Evolutionary conservation across 306 rosid species (phyloP).

Genomic region (Dalbergia oliveri): DNA sequence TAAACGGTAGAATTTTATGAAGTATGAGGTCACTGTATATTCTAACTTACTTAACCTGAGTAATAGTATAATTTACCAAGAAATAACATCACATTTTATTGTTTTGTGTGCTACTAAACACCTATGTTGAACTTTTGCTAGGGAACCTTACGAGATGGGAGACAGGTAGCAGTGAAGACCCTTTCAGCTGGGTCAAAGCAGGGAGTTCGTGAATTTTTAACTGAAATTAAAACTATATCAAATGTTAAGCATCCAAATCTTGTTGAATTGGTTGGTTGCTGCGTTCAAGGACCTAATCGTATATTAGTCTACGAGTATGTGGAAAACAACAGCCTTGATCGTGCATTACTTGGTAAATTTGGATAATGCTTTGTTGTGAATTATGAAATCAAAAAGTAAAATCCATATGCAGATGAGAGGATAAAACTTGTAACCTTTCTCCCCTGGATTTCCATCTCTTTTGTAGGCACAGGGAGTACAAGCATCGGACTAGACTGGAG

Average conservation of each 20-base stretch:
- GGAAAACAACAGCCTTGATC: conserved; percentile 93
- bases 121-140: conserved; percentile 53
- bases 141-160: conserved; percentile 79
- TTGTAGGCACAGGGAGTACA: conserved; percentile 59
- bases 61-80: background rate
- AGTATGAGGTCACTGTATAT: conserved; percentile 1
- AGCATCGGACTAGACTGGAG: conserved; percentile 74
- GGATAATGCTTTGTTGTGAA: conserved; percentile 29
- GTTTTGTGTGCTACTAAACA: conserved; percentile 38
- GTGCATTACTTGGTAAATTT: conserved; percentile 75
- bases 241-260: conserved; percentile 92
- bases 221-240: conserved; percentile 80
- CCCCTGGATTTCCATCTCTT: conserved; percentile 18
- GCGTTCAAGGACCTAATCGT: conserved; percentile 72
- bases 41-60: conserved; percentile 22
- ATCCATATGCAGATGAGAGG: conserved; percentile 38
- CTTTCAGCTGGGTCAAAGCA: conserved; percentile 90
- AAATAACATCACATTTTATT: conserved; percentile 27
- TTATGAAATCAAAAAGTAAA: conserved; percentile 34
- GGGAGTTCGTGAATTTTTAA: conserved; percentile 88
- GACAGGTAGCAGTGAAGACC: conserved; percentile 81
- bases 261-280: conserved; percentile 92
- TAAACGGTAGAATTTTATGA: background rate
- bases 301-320: conserved; percentile 85
- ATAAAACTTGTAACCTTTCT: conserved; percentile 20